phyloP scores from a whole-genome alignment of 805 yeast species.

The Pichia ethanolica region DNA sequence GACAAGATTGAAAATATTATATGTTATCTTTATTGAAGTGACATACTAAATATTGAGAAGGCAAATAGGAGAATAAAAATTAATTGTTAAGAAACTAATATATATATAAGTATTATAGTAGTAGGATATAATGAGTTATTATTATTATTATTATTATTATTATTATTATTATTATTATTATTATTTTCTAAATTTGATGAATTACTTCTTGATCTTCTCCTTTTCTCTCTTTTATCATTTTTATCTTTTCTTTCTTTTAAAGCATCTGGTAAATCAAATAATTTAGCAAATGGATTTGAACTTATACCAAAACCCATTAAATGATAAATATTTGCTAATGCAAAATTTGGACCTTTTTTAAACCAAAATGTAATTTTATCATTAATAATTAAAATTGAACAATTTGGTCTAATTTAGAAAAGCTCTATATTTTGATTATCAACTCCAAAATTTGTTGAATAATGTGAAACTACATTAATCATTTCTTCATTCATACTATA shows the following conservation, averaged over 20 bases:
- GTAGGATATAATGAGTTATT: too few species aligned
- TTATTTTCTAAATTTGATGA: background rate
- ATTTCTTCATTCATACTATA: slow-evolving; percentile 47
- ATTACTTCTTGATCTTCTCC: slow-evolving; percentile 33
- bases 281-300: slow-evolving; percentile 65
- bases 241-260: slow-evolving; percentile 64
- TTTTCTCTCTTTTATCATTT: slow-evolving; percentile 57
- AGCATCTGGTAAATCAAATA: slow-evolving; percentile 66
- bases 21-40: too few species aligned
- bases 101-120: too few species aligned
- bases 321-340: slow-evolving; percentile 68
- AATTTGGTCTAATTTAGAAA: slow-evolving; percentile 41
- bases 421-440: slow-evolving; percentile 58
- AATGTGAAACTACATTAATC: slow-evolving; percentile 53
- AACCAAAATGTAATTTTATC: slow-evolving; percentile 65
- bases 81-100: too few species aligned
- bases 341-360: slow-evolving; percentile 68
- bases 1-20: too few species aligned
- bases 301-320: slow-evolving; percentile 73
- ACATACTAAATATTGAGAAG: too few species aligned
- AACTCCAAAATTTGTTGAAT: slow-evolving; percentile 60
- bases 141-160: too few species aligned
- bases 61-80: too few species aligned
- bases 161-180: too few species aligned
- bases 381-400: slow-evolving; percentile 23